Conservation (phyloP, 306 rosid species). For the Erythrophleum fordii region DNA sequence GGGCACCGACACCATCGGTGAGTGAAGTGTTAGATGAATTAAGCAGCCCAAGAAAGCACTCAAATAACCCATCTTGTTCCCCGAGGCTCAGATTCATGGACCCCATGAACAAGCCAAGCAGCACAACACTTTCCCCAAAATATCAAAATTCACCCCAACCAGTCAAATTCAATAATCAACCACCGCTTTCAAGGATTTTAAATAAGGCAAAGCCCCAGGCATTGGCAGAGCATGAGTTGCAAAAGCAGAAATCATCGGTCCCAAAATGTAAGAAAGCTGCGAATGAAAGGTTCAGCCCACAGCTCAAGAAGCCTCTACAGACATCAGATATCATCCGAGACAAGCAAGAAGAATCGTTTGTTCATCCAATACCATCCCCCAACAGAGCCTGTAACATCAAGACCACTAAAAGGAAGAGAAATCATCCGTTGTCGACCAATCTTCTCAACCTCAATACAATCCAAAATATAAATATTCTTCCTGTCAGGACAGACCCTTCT, state of each 20-base stretch:
- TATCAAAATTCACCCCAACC: constrained; percentile 39
- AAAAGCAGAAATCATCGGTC: background rate
- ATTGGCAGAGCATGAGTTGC: background rate
- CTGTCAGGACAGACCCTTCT: background rate
- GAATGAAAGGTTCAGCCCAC: constrained; percentile 55
- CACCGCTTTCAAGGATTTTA: constrained; percentile 39
- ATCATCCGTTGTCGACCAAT: constrained; percentile 56
- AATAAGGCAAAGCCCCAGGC: constrained; percentile 40
- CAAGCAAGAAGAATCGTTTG: constrained; percentile 71
- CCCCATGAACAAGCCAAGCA: constrained; percentile 49
- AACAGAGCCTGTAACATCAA: constrained; percentile 48
- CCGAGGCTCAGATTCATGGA: constrained; percentile 59
- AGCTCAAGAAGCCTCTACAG: constrained; percentile 55
- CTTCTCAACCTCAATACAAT: constrained; percentile 54
- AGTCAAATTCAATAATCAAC: background rate
- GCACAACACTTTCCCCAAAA: constrained; percentile 12
- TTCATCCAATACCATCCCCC: constrained; percentile 54
- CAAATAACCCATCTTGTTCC: constrained; percentile 34
- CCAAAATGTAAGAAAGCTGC: constrained; percentile 37
- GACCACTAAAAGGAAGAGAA: constrained; percentile 56
- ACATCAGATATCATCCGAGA: constrained; percentile 50
- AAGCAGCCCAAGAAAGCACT: background rate
- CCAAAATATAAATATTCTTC: constrained; percentile 24
- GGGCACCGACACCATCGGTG: constrained; percentile 11
- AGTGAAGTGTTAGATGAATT: constrained; percentile 28